Percentiles rank a stretch among this genome's conserved stretches.
Conservation (phyloP, 805 yeast species). For the Starmerella riodocensis region DNA sequence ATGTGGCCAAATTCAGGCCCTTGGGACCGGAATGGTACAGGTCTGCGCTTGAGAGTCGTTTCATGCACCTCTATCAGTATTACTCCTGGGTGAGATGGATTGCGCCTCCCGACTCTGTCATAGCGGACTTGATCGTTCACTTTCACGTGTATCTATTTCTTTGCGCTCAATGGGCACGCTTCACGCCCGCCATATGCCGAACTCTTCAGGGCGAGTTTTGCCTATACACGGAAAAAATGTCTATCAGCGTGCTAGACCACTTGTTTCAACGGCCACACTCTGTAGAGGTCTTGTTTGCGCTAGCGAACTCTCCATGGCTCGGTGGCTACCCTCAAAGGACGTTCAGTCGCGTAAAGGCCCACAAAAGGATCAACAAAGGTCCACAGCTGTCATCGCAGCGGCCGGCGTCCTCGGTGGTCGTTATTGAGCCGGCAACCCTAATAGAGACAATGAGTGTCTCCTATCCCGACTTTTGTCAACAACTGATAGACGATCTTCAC, state of each 20-base stretch:
- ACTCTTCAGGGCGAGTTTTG: slow-evolving; percentile 17
- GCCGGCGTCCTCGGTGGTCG: slow-evolving; percentile 5
- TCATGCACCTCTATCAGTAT: slow-evolving; percentile 11
- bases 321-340: slow-evolving; percentile 17
- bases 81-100: neutral
- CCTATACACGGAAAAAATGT: neutral
- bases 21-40: slow-evolving; percentile 1
- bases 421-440: slow-evolving; percentile 6
- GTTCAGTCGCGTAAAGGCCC: slow-evolving; percentile 6
- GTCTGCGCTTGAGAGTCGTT: neutral
- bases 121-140: slow-evolving; percentile 4
- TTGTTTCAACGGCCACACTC: neutral
- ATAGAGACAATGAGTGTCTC: neutral
- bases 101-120: slow-evolving; percentile 1
- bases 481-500: slow-evolving; percentile 10
- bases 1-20: neutral
- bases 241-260: neutral
- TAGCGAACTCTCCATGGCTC: slow-evolving; percentile 16
- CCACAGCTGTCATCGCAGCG: slow-evolving; percentile 8
- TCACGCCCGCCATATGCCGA: slow-evolving; percentile 10
- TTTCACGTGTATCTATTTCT: slow-evolving; percentile 6
- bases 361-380: neutral
- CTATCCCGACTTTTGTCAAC: slow-evolving; percentile 6
- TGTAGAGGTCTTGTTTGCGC: slow-evolving; percentile 1
- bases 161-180: slow-evolving; percentile 12